Evolutionary conservation across 202 grass and related monocot species (phyloP).

Genomic region (Cymbopogon flexuosus): DNA sequence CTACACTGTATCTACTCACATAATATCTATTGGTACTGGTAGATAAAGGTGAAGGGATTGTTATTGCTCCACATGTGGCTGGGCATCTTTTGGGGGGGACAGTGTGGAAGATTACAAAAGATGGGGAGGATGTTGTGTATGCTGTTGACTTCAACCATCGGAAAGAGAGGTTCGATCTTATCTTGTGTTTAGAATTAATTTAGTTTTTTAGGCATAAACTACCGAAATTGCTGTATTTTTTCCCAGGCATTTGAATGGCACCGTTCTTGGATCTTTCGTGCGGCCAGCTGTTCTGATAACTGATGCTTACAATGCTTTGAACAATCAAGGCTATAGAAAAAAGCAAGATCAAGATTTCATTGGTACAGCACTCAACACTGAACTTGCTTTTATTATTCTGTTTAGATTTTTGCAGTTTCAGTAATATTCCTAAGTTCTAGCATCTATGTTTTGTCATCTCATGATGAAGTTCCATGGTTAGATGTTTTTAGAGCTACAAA

Average conservation of each 20-base stretch:
- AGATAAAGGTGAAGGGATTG: slow-evolving; percentile 98
- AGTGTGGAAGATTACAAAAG: slow-evolving; percentile 98
- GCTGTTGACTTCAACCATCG: slow-evolving; percentile 96
- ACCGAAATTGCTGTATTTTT: slow-evolving; percentile 22
- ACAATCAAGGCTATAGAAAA: slow-evolving; percentile 88
- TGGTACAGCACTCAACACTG: slow-evolving; percentile 40
- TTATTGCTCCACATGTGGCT: slow-evolving; percentile 84
- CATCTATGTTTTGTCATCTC: neutral
- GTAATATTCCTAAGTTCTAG: neutral
- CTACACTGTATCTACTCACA: slow-evolving; percentile 5
- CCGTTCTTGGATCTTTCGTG: slow-evolving; percentile 75
- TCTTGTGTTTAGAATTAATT: slow-evolving; percentile 15
- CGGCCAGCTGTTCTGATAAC: slow-evolving; percentile 98
- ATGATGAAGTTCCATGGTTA: neutral
- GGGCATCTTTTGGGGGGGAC: slow-evolving; percentile 95
- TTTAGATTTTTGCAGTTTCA: neutral
- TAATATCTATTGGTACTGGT: slow-evolving; percentile 32
- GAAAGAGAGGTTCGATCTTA: slow-evolving; percentile 63
- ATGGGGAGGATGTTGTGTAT: slow-evolving; percentile 89
- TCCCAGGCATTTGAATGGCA: slow-evolving; percentile 91
- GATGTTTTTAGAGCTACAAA: neutral
- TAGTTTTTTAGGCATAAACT: slow-evolving; percentile 13
- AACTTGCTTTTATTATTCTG: neutral
- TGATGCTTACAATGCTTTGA: slow-evolving; percentile 90
- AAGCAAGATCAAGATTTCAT: slow-evolving; percentile 89